Evolutionary conservation across 2,329 filamentous ascomycete genomes (phyloP), one percentile per base, ranked within the genome.

Genomic region (Monosporascus cannonballus): DNA sequence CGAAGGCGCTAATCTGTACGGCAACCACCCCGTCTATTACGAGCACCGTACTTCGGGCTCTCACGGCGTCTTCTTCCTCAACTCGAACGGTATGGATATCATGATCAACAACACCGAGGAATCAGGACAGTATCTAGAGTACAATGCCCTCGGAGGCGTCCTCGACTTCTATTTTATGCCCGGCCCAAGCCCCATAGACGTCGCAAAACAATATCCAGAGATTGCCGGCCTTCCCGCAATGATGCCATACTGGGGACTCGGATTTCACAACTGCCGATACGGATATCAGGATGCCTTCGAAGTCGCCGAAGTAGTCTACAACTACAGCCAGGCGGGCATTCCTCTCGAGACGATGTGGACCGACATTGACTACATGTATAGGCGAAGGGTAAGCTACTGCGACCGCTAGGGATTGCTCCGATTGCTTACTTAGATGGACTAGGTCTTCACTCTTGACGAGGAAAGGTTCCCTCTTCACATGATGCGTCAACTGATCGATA

Each of bases 21-120:
- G 87, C 4, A 81, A 79, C 48, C 87, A 91, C 58, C 87, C 87
- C 0, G 73, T 90, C n/a, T 90, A 90, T 70, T 82, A 86, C 58
- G 87, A 91, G 53, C 84, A 89, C 64, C 79, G 88, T 20, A 76
- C 76, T 6, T 61, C 64, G 51, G 71, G 83, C 63, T 71, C 85
- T 55, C 65, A 89, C 72, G 77, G 85, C 18, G 87, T 89, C 3
- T 86, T 89, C 64, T 72, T 90, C 24, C 69, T 87, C 57, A 90
- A 89, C 67, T 85, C 83, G 14, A 86, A 89, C 61, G 87, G 82
- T 36, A 91, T 91, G 84, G 87, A 92, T 55, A 76, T 92, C 66
- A 86, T 85, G 60, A 84, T 92, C 66, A 80, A 90, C 65, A 79
- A 83, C 56, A 80, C 79, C 1, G 69, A 74, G 5, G 68, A 75